phyloP scores from a whole-genome alignment of 2,329 filamentous ascomycete species.

The Colletotrichum sp. region DNA sequence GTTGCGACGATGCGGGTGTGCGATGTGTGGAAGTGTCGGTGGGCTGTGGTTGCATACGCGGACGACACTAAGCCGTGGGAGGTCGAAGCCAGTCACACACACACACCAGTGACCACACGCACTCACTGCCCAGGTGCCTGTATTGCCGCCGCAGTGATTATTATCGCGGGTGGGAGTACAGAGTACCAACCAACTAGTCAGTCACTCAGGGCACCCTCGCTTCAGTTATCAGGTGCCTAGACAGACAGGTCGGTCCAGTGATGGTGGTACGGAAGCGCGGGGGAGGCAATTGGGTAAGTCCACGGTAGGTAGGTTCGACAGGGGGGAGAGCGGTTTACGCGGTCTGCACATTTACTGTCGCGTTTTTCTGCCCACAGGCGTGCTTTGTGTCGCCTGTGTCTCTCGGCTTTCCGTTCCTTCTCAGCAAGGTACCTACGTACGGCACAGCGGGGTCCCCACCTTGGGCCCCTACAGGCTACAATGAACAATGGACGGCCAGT shows the following conservation, averaged over 20 bases:
- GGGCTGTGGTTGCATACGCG: not conserved
- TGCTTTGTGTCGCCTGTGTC: not conserved
- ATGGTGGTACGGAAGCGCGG: not conserved
- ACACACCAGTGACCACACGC: not conserved
- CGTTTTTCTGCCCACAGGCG: not conserved
- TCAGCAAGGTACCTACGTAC: not conserved
- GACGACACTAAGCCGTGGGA: conserved; percentile 1
- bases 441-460: conserved; percentile 3
- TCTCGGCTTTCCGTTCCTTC: not conserved
- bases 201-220: not conserved
- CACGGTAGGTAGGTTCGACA: not conserved
- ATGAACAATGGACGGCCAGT: not conserved
- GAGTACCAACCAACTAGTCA: not conserved
- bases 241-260: not conserved
- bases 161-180: not conserved
- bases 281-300: not conserved
- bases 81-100: not conserved
- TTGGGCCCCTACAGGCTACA: not conserved
- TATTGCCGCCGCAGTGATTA: not conserved
- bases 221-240: not conserved
- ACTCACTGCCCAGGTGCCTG: not conserved
- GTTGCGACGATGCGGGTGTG: conserved; percentile 23
- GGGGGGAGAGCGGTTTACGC: conserved; percentile 1
- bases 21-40: not conserved
- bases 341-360: not conserved